phyloP scores from a whole-genome alignment of 2,329 filamentous ascomycete genomes.

The Nannizziopsis arthrosporioides region DNA sequence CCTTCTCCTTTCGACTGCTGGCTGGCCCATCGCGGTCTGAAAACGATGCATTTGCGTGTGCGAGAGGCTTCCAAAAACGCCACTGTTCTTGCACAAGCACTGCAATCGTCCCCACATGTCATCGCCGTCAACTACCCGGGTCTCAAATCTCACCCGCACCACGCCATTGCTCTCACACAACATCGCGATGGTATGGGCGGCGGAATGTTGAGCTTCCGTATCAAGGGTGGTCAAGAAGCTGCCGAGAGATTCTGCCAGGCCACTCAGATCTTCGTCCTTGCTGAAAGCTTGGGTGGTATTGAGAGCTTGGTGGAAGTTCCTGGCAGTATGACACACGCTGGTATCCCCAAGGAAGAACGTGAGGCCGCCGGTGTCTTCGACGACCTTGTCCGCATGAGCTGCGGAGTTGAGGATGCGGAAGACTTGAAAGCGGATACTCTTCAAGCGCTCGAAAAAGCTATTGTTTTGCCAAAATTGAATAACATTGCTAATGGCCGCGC shows the following conservation, averaged over 20 bases:
- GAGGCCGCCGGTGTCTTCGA: slow-evolving; percentile 92
- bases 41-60: slow-evolving; percentile 88
- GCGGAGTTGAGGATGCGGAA: slow-evolving; percentile 79
- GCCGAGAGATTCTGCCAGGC: slow-evolving; percentile 86
- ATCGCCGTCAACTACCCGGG: slow-evolving; percentile 93
- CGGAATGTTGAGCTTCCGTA: slow-evolving; percentile 94
- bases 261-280: slow-evolving; percentile 83
- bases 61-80: slow-evolving; percentile 77
- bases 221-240: slow-evolving; percentile 71
- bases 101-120: slow-evolving; percentile 71
- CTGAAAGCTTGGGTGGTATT: slow-evolving; percentile 83
- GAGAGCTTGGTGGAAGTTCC: slow-evolving; percentile 88
- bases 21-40: slow-evolving; percentile 92
- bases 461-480: slow-evolving; percentile 38
- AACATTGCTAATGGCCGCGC: slow-evolving; percentile 12
- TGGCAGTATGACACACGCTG: slow-evolving; percentile 91
- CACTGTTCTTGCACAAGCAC: slow-evolving; percentile 58
- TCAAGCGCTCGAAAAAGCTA: slow-evolving; percentile 68
- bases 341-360: slow-evolving; percentile 79
- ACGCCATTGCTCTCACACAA: slow-evolving; percentile 73
- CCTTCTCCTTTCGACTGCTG: slow-evolving; percentile 94
- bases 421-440: slow-evolving; percentile 74
- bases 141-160: slow-evolving; percentile 73
- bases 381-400: slow-evolving; percentile 85
- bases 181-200: slow-evolving; percentile 90